Base-by-base conservation (phyloP, 345 rosid species). In the Sisymbrium altissimum region DNA sequence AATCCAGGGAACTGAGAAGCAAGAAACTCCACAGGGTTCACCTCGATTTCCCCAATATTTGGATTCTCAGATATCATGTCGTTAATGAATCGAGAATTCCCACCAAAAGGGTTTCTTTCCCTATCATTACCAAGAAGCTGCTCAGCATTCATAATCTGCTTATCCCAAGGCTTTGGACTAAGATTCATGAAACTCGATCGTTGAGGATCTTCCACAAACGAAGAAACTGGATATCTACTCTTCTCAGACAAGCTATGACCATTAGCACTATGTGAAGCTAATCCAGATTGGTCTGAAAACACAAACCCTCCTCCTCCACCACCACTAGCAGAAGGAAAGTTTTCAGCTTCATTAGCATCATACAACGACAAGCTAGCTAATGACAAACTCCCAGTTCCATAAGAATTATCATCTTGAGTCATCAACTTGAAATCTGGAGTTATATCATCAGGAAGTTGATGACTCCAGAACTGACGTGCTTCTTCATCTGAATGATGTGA, bases 401-500 rank as follows among this genome's bases (percentile, higher is more conserved):
- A 94, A 9, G 96, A 80, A 40, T 43, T 57, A 41, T 84, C 91
- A 71, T 88, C 97, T 71, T 95, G 96, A 44, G 82, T 81, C 85
- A 86, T 80, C 53, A 90, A 83, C 83, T 87, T 87, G 69, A 95
- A 95, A 66, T 95, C 98, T 8, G 98, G 99, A 40, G 99, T 96
- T 60, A 92, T 87, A 75, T 92, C 97, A 72, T 92, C 98, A 14
- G 99, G 98, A 49, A 96, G 96, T 81, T 96, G 97, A 81, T 76
- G 92, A 61, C 88, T 88, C 98, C 97, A 92, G 79, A 79, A 92
- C 69, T 89, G 97, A 62, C 85, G 93, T 15, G 90, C 94, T 77
- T 95, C 99, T 2, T 95, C 99, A 75, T 95, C 99, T 15, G 99
- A 90, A 21, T 86, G 84, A 81, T 87, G 88, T 6, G 97, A 92